Base-by-base conservation (phyloP, 352 stramenopile species). In the Phytophthora sansomeana region DNA sequence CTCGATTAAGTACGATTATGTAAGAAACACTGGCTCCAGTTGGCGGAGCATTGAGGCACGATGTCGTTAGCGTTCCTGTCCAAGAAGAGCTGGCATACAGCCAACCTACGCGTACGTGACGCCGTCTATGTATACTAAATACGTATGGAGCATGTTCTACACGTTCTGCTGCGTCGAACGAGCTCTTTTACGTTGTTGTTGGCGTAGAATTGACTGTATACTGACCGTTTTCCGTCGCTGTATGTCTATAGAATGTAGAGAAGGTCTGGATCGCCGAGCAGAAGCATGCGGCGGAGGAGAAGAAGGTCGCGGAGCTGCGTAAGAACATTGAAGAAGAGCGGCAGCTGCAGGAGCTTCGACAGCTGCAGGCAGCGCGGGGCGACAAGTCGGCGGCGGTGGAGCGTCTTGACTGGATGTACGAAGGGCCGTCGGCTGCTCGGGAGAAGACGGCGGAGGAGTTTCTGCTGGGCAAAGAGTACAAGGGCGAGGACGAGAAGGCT, bases 61-160 rank as follows among this genome's bases (percentile, higher is more conserved):
- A 96, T 96, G 76, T 97, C 84, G 67, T 89, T 97, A 70, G 91
- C 83, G 69, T 99, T 98, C 78, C 86, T 97, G 71, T 82, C 83
- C 81, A 99, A 98, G 90, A 99, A 98, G 89, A 98, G 93, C 87
- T 99, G 96, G 96, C 95, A 99, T 73, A 98, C 95, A 52, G 90
- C 93, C 60, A 99, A 99, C 61, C 75, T 98, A 29, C 88, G 81
- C 35, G 88, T 96, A 80, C 69, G 73, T 87, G 24, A 19, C 2
- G 4, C n/a, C 4, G 10, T 39, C 28, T 9, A 4, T 58, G 17
- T 30, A 41, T 1, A 26, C 9, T 43, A 24, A 0, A 1, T 35
- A 21, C 6, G 6, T 44, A 1, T 49, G 26, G 0, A 41, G 4
- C 19, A 38, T 64, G 35, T n/a, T 42, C 5, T 53, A 1, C 30